phyloP scores from a whole-genome alignment of 139 green algal genomes.

The Pleodorina starrii region DNA sequence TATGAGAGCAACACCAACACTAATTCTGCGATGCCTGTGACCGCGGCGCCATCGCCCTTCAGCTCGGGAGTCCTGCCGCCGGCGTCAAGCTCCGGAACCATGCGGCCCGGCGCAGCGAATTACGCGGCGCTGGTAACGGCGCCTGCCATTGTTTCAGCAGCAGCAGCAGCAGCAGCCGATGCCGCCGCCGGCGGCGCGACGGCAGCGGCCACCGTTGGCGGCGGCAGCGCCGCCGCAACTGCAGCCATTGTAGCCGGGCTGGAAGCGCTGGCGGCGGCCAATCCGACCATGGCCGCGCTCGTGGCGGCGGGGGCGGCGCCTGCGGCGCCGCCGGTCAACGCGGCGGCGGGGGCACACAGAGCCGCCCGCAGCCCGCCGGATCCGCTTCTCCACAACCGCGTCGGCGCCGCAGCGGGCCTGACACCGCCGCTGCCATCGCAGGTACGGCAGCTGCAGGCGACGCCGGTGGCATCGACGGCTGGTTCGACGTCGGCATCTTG shows the following conservation, averaged over 20 bases:
- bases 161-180: no score
- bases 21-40: not conserved
- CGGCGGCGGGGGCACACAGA: no score
- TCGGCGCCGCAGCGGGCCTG: not conserved
- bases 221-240: not conserved
- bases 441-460: not conserved
- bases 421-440: no score
- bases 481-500: conserved; percentile 28
- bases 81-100: no score
- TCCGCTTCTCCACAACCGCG: no score
- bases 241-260: no score
- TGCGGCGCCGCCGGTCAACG: not conserved
- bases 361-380: no score
- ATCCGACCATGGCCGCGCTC: not conserved
- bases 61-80: no score
- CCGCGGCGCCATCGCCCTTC: not conserved
- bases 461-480: not conserved
- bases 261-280: no score
- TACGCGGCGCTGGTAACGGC: not conserved
- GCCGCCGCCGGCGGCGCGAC: no score
- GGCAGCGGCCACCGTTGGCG: not conserved
- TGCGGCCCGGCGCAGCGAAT: not conserved
- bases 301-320: not conserved
- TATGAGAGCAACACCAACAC: not conserved
- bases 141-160: not conserved